phyloP scores from a whole-genome alignment of 202 grass and related monocot genomes.

The Brachypodium distachyon region DNA sequence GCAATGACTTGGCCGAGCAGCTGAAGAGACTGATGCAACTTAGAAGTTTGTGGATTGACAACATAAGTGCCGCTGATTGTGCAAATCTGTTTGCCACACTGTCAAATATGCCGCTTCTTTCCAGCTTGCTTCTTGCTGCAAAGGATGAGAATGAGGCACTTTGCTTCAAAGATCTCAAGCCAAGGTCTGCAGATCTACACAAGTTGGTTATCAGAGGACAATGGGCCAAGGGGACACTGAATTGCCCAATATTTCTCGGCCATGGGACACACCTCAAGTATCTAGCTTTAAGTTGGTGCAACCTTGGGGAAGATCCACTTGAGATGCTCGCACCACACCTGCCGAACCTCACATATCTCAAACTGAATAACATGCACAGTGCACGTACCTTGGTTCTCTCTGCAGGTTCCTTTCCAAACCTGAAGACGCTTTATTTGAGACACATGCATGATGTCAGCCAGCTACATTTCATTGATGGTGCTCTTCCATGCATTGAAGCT shows the following conservation, averaged over 20 bases:
- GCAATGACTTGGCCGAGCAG: background rate
- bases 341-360: slow-evolving; percentile 21
- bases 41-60: slow-evolving; percentile 28
- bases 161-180: slow-evolving; percentile 18
- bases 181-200: background rate
- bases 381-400: slow-evolving; percentile 17
- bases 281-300: slow-evolving; percentile 16
- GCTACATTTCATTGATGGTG: slow-evolving; percentile 17
- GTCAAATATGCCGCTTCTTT: slow-evolving; percentile 29
- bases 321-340: slow-evolving; percentile 5
- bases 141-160: slow-evolving; percentile 30
- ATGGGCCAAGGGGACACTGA: slow-evolving; percentile 3
- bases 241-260: slow-evolving; percentile 9
- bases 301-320: slow-evolving; percentile 31
- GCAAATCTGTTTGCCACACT: slow-evolving; percentile 24
- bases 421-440: slow-evolving; percentile 5
- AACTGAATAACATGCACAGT: slow-evolving; percentile 20
- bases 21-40: slow-evolving; percentile 31
- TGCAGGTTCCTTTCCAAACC: slow-evolving; percentile 18
- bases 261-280: slow-evolving; percentile 11
- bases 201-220: slow-evolving; percentile 26
- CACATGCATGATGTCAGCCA: slow-evolving; percentile 23
- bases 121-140: slow-evolving; percentile 25
- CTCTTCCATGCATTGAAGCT: slow-evolving; percentile 21
- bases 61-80: slow-evolving; percentile 22